A percentile compares a stretch with the other conserved stretches of the same genome.
Conservation (phyloP, 2,329 filamentous ascomycete genomes). For the Microsporum audouinii region DNA sequence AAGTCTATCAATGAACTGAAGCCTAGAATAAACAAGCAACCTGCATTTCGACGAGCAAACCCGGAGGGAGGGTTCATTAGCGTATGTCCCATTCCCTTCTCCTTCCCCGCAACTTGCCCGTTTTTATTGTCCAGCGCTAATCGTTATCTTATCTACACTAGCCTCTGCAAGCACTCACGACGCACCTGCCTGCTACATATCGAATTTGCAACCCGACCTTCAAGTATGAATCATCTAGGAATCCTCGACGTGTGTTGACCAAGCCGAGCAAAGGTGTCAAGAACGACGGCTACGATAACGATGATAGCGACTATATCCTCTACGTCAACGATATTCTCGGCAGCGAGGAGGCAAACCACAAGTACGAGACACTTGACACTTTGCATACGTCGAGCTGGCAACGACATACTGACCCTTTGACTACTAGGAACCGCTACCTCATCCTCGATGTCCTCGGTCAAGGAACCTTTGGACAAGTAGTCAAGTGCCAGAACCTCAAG, state of each 20-base stretch:
- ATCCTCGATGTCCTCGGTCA: conserved; percentile 95
- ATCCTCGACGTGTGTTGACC: conserved; percentile 86
- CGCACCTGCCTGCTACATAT: conserved; percentile 87
- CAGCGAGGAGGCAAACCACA: conserved; percentile 95
- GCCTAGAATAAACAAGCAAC: conserved; percentile 75
- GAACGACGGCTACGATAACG: conserved; percentile 98
- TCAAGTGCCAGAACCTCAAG: conserved; percentile 97
- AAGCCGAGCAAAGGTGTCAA: conserved; percentile 98
- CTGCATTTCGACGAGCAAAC: conserved; percentile 82
- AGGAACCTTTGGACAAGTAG: conserved; percentile 95
- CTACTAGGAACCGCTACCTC: conserved; percentile 71
- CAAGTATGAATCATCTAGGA: conserved; percentile 97
- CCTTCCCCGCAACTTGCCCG: conserved; percentile 1
- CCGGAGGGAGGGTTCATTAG: conserved; percentile 98
- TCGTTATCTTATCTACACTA: conserved; percentile 28
- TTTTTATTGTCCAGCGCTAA: conserved; percentile 14
- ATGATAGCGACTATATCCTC: conserved; percentile 97
- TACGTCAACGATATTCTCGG: conserved; percentile 98
- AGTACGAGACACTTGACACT: conserved; percentile 44
- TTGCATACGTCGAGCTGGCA: neutral
- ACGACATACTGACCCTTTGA: conserved; percentile 10
- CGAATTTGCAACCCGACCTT: conserved; percentile 96
- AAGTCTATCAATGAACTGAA: conserved; percentile 61
- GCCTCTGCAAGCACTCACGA: conserved; percentile 91
- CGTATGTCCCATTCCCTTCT: conserved; percentile 42